Conservation (phyloP, 108 stramenopile genomes). For the Skeletonema costatum region DNA sequence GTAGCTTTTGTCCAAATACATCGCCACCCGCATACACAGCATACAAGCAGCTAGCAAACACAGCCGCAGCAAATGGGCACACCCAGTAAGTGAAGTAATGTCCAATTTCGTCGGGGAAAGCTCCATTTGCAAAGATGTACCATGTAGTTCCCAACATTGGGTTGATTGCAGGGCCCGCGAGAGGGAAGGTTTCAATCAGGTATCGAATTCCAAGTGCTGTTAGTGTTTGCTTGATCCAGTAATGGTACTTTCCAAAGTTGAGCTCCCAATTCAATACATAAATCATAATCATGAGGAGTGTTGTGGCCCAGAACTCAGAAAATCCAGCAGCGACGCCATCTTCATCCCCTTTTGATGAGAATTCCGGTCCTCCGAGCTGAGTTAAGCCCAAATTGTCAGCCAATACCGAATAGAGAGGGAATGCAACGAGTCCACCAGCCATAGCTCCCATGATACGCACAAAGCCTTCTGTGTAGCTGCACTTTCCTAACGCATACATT, state of each 20-base stretch:
- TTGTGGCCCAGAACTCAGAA: conserved; percentile 75
- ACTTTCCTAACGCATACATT: conserved; percentile 81
- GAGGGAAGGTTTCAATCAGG: conserved; percentile 83
- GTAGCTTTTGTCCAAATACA: conserved; percentile 71
- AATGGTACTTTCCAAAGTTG: conserved; percentile 85
- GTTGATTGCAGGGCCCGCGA: conserved; percentile 89
- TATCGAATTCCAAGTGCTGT: conserved; percentile 85
- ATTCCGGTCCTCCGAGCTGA: conserved; percentile 87
- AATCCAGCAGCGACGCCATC: conserved; percentile 62
- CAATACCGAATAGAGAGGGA: conserved; percentile 72
- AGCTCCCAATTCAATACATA: conserved; percentile 86
- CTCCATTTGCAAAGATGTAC: conserved; percentile 68
- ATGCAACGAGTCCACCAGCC: conserved; percentile 83
- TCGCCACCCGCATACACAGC: conserved; percentile 77
- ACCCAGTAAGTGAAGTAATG: conserved; percentile 92
- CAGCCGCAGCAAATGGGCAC: conserved; percentile 62
- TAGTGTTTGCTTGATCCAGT: conserved; percentile 86
- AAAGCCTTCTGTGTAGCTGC: conserved; percentile 75
- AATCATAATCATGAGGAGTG: conserved; percentile 74
- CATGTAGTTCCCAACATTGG: conserved; percentile 89
- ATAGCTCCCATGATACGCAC: conserved; percentile 81
- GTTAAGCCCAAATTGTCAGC: conserved; percentile 58
- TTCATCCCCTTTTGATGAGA: conserved; percentile 55
- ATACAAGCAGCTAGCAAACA: conserved; percentile 70
- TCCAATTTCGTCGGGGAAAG: conserved; percentile 56